Evolutionary conservation across 441 rosid genomes (phyloP).

Genomic region (Bocquillonia castaneifolia): DNA sequence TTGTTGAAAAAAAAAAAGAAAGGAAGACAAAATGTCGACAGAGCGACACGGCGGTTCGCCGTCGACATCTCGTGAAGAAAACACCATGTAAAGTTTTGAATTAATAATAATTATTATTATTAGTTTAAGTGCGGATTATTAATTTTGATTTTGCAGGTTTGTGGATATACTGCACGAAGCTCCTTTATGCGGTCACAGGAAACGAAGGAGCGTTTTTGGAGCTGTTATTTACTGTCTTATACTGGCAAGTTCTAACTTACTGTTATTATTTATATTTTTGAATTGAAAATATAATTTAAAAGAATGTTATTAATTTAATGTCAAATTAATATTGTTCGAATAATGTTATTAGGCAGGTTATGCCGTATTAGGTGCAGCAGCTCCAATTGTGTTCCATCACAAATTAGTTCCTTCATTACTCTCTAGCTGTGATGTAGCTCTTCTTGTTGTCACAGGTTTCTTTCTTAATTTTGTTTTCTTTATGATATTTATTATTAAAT

Average conservation of each 20-base stretch:
- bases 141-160: conserved; percentile 42
- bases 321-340: too few species aligned
- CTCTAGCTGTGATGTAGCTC: conserved; percentile 67
- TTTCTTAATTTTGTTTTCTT: background rate
- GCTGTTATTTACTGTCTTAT: conserved; percentile 60
- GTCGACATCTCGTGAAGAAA: conserved; percentile 51
- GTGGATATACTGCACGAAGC: conserved; percentile 91
- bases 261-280: too few species aligned
- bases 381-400: conserved; percentile 58
- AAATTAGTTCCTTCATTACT: conserved; percentile 50
- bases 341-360: conserved; percentile 87
- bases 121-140: background rate
- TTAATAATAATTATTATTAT: too few species aligned
- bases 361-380: conserved; percentile 62
- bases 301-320: too few species aligned
- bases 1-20: background rate
- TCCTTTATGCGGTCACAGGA: conserved; percentile 75
- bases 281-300: too few species aligned
- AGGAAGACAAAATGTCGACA: conserved; percentile 35
- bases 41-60: conserved; percentile 50
- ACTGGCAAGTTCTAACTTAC: conserved; percentile 46
- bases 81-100: conserved; percentile 49
- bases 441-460: conserved; percentile 68
- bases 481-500: background rate
- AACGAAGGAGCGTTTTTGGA: conserved; percentile 67